Evolutionary conservation across 2,329 filamentous ascomycete genomes (phyloP).

Genomic region (Fusarium temperatum): DNA sequence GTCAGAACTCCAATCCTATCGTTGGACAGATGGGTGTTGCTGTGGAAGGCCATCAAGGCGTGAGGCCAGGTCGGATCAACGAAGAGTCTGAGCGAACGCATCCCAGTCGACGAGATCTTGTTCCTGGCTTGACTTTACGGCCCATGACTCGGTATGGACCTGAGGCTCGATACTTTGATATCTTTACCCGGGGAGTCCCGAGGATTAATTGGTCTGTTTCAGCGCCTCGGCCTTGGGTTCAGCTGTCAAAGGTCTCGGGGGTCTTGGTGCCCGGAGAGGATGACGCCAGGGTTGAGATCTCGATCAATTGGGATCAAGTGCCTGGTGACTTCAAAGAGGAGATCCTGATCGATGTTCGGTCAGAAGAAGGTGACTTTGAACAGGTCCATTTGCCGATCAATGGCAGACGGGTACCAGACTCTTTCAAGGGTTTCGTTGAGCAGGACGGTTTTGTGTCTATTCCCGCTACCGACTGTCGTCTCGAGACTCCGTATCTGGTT

Average conservation of each 20-base stretch:
- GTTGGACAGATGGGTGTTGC: constrained; percentile 72
- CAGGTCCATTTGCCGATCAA: constrained; percentile 65
- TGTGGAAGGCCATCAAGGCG: constrained; percentile 72
- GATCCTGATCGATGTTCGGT: constrained; percentile 46
- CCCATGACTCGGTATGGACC: constrained; percentile 68
- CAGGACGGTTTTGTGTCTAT: constrained; percentile 58
- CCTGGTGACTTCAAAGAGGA: constrained; percentile 44
- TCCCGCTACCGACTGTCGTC: not conserved
- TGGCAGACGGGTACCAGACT: constrained; percentile 56
- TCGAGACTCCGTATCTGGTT: not conserved
- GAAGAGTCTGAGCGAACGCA: constrained; percentile 63
- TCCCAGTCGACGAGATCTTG: constrained; percentile 52
- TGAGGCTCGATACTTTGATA: constrained; percentile 66
- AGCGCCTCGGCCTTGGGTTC: constrained; percentile 59
- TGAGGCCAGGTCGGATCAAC: constrained; percentile 53
- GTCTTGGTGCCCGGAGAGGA: constrained; percentile 52
- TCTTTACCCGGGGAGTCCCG: constrained; percentile 67
- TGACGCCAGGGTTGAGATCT: constrained; percentile 28
- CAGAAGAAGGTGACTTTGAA: constrained; percentile 50
- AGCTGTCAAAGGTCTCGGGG: constrained; percentile 60
- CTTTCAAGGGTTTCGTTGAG: constrained; percentile 70
- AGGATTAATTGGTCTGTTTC: constrained; percentile 63
- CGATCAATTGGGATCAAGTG: constrained; percentile 49
- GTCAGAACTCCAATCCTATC: constrained; percentile 59
- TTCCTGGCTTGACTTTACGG: constrained; percentile 69